Percentiles rank a stretch among this genome's conserved stretches.
Evolutionary conservation across 2,329 filamentous ascomycete genomes (phyloP).

Genomic region (Monosporascus cannonballus): DNA sequence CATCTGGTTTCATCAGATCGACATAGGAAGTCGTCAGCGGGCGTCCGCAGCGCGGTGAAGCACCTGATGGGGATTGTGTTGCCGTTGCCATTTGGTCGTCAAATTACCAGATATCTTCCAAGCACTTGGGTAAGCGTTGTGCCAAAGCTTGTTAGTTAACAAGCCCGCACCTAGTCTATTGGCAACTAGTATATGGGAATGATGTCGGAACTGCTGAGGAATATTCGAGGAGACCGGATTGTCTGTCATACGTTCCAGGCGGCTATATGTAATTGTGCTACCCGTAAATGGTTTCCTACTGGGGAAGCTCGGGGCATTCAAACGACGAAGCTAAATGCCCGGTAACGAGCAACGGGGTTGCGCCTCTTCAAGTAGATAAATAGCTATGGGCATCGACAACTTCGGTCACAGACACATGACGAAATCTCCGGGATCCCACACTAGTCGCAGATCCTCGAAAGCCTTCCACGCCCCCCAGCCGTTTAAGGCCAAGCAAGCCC

Average conservation of each 20-base stretch:
- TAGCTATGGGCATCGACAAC: neutral
- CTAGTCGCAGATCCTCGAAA: neutral
- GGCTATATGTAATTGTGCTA: no score
- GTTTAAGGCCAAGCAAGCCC: neutral
- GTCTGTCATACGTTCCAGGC: no score
- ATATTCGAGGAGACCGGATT: no score
- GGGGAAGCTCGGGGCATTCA: no score
- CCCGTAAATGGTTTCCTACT: no score
- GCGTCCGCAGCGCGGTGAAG: conserved; percentile 25
- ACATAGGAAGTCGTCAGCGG: conserved; percentile 27
- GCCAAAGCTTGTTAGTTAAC: no score
- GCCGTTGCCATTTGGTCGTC: neutral
- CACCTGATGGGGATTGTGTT: neutral
- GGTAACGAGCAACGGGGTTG: no score
- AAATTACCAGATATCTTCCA: neutral
- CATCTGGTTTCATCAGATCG: conserved; percentile 28
- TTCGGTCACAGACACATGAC: neutral
- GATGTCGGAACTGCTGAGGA: no score
- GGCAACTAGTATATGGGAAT: no score
- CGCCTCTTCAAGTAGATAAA: neutral
- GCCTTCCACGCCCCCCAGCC: neutral
- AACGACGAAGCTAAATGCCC: no score
- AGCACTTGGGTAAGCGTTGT: neutral
- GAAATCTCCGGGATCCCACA: neutral
- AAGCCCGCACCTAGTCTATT: no score